phyloP scores from a whole-genome alignment of 768 basidiomycete genomes.

The Sporobolomyces roseus region DNA sequence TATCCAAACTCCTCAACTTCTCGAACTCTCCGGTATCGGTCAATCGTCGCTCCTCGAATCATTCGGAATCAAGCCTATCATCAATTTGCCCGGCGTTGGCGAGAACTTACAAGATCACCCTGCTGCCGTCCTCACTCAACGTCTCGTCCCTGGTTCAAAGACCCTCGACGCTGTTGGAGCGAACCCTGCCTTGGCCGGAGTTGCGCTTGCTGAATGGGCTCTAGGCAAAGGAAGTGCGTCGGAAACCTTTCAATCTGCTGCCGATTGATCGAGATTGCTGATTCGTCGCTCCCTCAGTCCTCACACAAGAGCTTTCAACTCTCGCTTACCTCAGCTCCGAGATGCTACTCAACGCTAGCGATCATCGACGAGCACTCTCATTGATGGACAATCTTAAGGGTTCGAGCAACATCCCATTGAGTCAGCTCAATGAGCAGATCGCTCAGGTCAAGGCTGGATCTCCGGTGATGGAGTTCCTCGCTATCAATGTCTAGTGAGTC shows the following conservation, averaged over 20 bases:
- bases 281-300: background rate
- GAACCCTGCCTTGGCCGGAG: background rate
- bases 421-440: conserved; percentile 18
- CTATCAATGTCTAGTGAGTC: conserved; percentile 25
- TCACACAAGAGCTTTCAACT: conserved; percentile 24
- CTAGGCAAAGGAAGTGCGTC: conserved; percentile 21
- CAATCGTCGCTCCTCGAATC: conserved; percentile 14
- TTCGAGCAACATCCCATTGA: background rate
- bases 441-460: conserved; percentile 3
- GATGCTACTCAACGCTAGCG: conserved; percentile 1
- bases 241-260: no score
- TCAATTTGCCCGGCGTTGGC: conserved; percentile 54
- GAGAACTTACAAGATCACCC: conserved; percentile 51
- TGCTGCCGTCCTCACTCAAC: conserved; percentile 6
- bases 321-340: conserved; percentile 19
- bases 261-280: background rate
- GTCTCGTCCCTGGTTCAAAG: conserved; percentile 14
- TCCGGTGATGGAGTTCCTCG: conserved; percentile 26
- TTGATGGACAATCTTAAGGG: conserved; percentile 4
- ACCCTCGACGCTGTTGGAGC: conserved; percentile 23
- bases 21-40: conserved; percentile 36
- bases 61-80: conserved; percentile 44
- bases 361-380: background rate
- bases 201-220: conserved; percentile 15
- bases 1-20: conserved; percentile 35